phyloP scores from a whole-genome alignment of 352 stramenopile genomes.

The Phytophthora fragariae region DNA sequence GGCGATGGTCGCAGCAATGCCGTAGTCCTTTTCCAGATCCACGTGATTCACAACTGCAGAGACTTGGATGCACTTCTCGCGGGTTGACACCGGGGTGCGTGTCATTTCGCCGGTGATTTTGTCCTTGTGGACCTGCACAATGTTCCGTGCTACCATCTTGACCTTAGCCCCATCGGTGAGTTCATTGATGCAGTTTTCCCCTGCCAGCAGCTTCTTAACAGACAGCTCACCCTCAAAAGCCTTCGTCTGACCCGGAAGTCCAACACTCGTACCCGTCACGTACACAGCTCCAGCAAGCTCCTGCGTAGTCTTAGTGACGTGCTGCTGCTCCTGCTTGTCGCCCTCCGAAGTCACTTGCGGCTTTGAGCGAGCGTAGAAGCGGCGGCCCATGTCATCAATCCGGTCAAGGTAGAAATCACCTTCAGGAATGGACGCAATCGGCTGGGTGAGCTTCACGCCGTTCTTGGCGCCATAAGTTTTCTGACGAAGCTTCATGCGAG shows the following conservation, averaged over 20 bases:
- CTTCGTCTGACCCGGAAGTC: slow-evolving; percentile 82
- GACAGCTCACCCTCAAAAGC: slow-evolving; percentile 83
- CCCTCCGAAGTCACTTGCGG: slow-evolving; percentile 1
- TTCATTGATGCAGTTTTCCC: slow-evolving; percentile 90
- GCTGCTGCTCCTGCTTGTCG: slow-evolving; percentile 18
- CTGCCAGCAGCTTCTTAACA: slow-evolving; percentile 88
- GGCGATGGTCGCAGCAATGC: slow-evolving; percentile 88
- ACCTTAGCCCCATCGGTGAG: slow-evolving; percentile 75
- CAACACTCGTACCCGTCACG: slow-evolving; percentile 93
- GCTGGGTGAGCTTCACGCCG: slow-evolving; percentile 75
- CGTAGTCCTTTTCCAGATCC: slow-evolving; percentile 83
- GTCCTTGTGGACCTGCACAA: slow-evolving; percentile 86
- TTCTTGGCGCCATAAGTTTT: slow-evolving; percentile 66
- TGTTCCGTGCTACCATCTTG: slow-evolving; percentile 93
- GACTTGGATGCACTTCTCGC: slow-evolving; percentile 89
- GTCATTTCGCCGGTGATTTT: slow-evolving; percentile 54
- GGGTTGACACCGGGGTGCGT: slow-evolving; percentile 47
- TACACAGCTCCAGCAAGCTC: slow-evolving; percentile 74
- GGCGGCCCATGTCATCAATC: slow-evolving; percentile 91
- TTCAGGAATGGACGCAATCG: slow-evolving; percentile 63
- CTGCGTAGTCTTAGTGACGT: slow-evolving; percentile 49
- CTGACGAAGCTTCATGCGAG: slow-evolving; percentile 92
- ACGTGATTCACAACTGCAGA: slow-evolving; percentile 85
- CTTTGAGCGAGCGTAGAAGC: slow-evolving; percentile 80
- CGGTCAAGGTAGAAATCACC: slow-evolving; percentile 93